phyloP scores from a whole-genome alignment of 2,329 filamentous ascomycete species.

The Talaromyces funiculosus region DNA sequence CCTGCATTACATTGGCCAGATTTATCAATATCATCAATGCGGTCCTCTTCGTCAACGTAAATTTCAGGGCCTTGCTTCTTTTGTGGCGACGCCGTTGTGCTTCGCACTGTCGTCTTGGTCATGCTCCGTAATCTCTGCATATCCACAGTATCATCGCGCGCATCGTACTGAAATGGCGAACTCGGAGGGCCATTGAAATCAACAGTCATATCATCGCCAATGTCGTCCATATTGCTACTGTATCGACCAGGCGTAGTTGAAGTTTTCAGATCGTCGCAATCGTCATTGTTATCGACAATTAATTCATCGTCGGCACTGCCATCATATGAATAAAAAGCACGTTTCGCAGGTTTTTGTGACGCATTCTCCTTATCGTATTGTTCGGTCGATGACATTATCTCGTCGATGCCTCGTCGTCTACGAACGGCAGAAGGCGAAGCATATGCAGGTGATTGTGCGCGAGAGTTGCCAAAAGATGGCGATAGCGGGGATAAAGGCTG shows the following conservation, averaged over 20 bases:
- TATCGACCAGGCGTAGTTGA: conserved; percentile 10
- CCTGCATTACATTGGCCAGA: not conserved
- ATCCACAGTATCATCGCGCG: conserved; percentile 31
- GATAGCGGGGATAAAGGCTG: conserved; percentile 38
- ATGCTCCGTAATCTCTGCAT: conserved; percentile 17
- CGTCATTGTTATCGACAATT: conserved; percentile 2
- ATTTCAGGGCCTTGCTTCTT: conserved; percentile 21
- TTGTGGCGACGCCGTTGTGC: conserved; percentile 17
- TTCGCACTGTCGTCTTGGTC: conserved; percentile 7
- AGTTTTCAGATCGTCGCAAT: conserved; percentile 13
- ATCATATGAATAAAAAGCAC: conserved; percentile 16
- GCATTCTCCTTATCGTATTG: conserved; percentile 20
- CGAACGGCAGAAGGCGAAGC: conserved; percentile 16
- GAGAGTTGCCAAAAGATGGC: conserved; percentile 37
- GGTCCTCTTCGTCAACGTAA: conserved; percentile 20
- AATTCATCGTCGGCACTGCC: conserved; percentile 13
- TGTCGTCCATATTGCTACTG: not conserved
- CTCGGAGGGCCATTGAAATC: conserved; percentile 26
- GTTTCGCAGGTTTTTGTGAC: conserved; percentile 25
- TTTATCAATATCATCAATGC: not conserved
- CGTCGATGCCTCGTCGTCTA: conserved; percentile 17
- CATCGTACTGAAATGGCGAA: conserved; percentile 34
- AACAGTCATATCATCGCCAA: conserved; percentile 18
- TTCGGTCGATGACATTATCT: conserved; percentile 16
- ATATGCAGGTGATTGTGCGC: conserved; percentile 26